These are phyloP conservation scores for Spizellomyces sp. DNA, from an alignment of 192 early-diverging fungal genomes.

Conservation along the genomic window DNA sequence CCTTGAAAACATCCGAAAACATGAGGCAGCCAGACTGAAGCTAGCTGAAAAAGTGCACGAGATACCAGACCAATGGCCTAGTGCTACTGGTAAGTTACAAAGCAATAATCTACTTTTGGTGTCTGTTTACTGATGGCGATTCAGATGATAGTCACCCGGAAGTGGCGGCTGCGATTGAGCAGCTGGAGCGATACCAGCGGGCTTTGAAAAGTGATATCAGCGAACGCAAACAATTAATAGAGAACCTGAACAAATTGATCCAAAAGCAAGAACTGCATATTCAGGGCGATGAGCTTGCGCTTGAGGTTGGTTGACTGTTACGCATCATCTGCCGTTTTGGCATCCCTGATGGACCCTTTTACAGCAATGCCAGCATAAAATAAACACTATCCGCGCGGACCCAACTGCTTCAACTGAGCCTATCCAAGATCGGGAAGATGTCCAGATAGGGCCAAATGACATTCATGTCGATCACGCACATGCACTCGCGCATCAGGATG, in stretches of 20 bases:
- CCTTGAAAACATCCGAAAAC: conserved; percentile 5
- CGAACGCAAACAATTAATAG: conserved; percentile 24
- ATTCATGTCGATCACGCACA: too few species aligned
- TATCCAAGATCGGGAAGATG: too few species aligned
- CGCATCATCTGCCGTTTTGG: too few species aligned
- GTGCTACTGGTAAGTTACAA: not conserved
- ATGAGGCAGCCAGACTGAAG: conserved; percentile 34
- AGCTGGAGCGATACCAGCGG: conserved; percentile 15
- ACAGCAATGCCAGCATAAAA: too few species aligned
- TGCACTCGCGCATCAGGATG: too few species aligned
- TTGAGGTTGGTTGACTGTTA: too few species aligned
- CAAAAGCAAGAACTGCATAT: not conserved
- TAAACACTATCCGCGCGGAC: too few species aligned
- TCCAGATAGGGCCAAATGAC: too few species aligned
- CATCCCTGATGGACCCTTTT: too few species aligned
- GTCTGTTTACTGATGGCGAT: not conserved
- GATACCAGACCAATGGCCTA: conserved; percentile 2
- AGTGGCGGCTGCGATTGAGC: not conserved
- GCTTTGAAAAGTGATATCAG: conserved; percentile 18
- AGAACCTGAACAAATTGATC: conserved; percentile 30
- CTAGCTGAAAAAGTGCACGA: conserved; percentile 11
- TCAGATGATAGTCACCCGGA: not conserved
- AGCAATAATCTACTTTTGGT: not conserved
- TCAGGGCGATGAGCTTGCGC: too few species aligned
- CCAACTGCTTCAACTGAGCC: too few species aligned